phyloP scores from a whole-genome alignment of 2,329 filamentous ascomycete genomes.

The Paraconiothyrium sp. region DNA sequence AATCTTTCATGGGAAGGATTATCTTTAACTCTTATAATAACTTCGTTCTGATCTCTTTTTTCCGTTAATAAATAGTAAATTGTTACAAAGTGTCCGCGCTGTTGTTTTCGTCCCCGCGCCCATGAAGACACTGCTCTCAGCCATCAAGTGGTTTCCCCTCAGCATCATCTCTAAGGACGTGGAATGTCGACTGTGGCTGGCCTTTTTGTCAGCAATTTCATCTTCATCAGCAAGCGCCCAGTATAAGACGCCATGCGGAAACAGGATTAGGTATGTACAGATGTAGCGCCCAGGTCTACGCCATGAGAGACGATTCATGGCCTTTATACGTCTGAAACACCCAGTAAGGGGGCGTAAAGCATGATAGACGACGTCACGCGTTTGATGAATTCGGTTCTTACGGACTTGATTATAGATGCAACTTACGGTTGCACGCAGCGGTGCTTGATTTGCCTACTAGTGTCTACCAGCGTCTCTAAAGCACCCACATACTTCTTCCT shows the following conservation, averaged over 20 bases:
- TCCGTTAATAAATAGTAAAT: slow-evolving; percentile 17
- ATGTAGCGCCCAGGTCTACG: no score
- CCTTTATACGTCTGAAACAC: no score
- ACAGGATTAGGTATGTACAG: no score
- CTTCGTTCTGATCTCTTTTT: slow-evolving; percentile 1
- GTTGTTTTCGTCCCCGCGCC: slow-evolving; percentile 48
- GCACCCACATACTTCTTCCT: background rate
- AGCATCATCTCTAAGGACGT: slow-evolving; percentile 21
- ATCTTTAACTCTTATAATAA: slow-evolving; percentile 3
- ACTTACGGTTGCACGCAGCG: background rate
- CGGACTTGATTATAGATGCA: background rate
- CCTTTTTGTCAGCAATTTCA: background rate
- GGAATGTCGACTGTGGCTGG: slow-evolving; percentile 15
- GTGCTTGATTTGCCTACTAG: background rate
- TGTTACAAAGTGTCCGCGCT: slow-evolving; percentile 23
- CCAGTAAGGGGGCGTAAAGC: no score
- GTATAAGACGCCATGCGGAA: background rate
- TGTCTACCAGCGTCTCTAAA: background rate
- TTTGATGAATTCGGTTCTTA: no score
- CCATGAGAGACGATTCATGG: no score
- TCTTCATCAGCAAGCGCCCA: slow-evolving; percentile 3
- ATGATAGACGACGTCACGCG: no score
- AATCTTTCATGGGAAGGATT: slow-evolving; percentile 6
- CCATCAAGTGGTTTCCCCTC: slow-evolving; percentile 32
- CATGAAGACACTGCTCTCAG: slow-evolving; percentile 42